phyloP scores from a whole-genome alignment of 106 monocot species.

The Dactylorhiza incarnata region DNA sequence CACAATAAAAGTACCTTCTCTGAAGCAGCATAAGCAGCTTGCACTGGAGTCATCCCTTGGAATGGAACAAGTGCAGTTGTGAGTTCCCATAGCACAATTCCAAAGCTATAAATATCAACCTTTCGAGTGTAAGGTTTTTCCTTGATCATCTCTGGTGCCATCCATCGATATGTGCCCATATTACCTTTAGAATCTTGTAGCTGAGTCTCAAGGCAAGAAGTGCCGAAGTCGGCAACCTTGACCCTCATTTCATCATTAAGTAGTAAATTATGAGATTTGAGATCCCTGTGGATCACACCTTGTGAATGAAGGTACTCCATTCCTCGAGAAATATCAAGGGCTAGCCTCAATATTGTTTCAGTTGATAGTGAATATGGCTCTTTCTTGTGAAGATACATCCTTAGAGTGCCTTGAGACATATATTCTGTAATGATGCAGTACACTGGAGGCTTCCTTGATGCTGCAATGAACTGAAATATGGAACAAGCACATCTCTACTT shows the following conservation, averaged over 20 bases:
- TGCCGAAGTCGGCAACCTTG: slow-evolving; percentile 86
- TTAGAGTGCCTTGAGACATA: slow-evolving; percentile 80
- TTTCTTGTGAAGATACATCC: slow-evolving; percentile 88
- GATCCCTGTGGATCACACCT: slow-evolving; percentile 83
- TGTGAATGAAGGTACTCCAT: slow-evolving; percentile 83
- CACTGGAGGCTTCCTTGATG: slow-evolving; percentile 78
- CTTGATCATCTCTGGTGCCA: slow-evolving; percentile 93
- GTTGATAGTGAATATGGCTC: slow-evolving; percentile 69
- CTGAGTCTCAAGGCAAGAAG: slow-evolving; percentile 62
- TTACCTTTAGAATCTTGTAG: slow-evolving; percentile 41
- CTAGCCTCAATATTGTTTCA: slow-evolving; percentile 57
- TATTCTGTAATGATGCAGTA: slow-evolving; percentile 90
- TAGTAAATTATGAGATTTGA: slow-evolving; percentile 77
- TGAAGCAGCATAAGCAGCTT: slow-evolving; percentile 78
- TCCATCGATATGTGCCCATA: slow-evolving; percentile 91
- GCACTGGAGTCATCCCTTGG: slow-evolving; percentile 86
- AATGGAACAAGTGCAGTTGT: slow-evolving; percentile 77
- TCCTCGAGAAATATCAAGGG: slow-evolving; percentile 79
- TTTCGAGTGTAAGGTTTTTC: slow-evolving; percentile 69
- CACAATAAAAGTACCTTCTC: slow-evolving; percentile 50
- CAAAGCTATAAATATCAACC: slow-evolving; percentile 86
- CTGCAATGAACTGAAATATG: slow-evolving; percentile 60
- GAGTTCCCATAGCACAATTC: slow-evolving; percentile 81
- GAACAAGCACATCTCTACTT: not conserved
- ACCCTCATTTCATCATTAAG: slow-evolving; percentile 73